phyloP scores from a whole-genome alignment of 441 rosid species.

The Erodium texanum region DNA sequence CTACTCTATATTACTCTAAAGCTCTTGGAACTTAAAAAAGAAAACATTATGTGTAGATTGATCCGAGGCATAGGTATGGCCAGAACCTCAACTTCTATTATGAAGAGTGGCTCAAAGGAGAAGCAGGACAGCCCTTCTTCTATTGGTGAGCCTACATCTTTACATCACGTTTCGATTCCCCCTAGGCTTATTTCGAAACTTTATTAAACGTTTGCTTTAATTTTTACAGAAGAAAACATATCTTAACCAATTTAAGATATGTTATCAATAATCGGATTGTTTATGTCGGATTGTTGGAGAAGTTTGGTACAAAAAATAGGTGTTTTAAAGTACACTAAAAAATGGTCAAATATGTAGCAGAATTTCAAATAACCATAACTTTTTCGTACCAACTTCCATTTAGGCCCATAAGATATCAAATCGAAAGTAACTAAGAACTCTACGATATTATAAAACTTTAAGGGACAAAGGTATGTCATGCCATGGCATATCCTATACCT shows the following conservation, averaged over 20 bases:
- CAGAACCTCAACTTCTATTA: constrained; percentile 47
- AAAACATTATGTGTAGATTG: constrained; percentile 33
- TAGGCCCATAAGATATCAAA: no score
- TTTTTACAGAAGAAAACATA: neutral
- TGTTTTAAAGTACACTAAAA: no score
- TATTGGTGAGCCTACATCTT: constrained; percentile 30
- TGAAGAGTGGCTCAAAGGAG: constrained; percentile 35
- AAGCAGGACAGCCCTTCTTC: constrained; percentile 43
- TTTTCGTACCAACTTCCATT: no score
- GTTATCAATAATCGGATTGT: no score
- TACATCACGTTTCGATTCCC: neutral
- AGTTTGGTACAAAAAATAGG: no score
- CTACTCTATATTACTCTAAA: neutral
- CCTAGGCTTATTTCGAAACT: neutral
- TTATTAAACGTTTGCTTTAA: neutral
- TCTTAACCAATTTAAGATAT: neutral
- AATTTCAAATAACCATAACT: no score
- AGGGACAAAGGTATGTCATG: no score
- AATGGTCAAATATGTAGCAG: no score
- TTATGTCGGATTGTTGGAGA: no score
- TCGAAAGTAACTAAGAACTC: no score
- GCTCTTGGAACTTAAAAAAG: neutral
- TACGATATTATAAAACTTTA: no score
- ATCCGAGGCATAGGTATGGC: constrained; percentile 53
- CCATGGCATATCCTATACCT: no score